Evolutionary conservation across 1,139 yeast species (phyloP), one percentile per base, ranked within the genome.

Genomic region (Yamadazyma songkhlaensis): DNA sequence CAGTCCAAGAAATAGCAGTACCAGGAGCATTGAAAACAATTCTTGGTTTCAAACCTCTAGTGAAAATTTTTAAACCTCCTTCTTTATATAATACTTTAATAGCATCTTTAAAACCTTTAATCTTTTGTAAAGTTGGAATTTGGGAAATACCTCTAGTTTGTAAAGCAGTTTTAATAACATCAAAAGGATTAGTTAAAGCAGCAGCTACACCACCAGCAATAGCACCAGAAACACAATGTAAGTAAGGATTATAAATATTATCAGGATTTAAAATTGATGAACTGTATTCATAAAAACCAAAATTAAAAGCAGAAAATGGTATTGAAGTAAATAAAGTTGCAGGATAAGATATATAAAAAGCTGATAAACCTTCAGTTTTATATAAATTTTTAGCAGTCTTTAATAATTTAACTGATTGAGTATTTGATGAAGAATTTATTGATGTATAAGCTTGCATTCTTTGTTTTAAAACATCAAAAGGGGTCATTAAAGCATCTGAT

Each of bases 1-100:
- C 90, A 2, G 97, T 92, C 98, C 98, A 92, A 47, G 96, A 83
- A 44, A 92, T 90, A 25, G 98, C 98, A 9, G 98, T 90, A 34
- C 95, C 84, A 14, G 99, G 99, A 59, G 92, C 90, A 59, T 90
- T 89, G 47, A 94, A 86, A 28, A 92, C 81, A 38, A 94, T 81
- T 61, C 99, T 79, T 34, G 99, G 97, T 55, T 83, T 81, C 55
- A 90, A 70, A 21, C 98, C 98, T 53, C 95, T 74, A 54, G 75
- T 60, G 60, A 92, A 90, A 0, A 96, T 95, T 26, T 52, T 50
- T 46, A 75, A 50, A 4, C 97, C 97, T 40, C 82, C 79, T 34
- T 75, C 74, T 40, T 67, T 62, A 54, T 79, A 81, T 44, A 92
- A 77, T 14, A 84, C 88, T 29, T 53, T 60, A 2, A 89, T 83